Percentiles rank a stretch among this genome's conserved stretches.
Conservation (phyloP, 1,284 basidiomycete species). For the Gymnopus androsaceus region DNA sequence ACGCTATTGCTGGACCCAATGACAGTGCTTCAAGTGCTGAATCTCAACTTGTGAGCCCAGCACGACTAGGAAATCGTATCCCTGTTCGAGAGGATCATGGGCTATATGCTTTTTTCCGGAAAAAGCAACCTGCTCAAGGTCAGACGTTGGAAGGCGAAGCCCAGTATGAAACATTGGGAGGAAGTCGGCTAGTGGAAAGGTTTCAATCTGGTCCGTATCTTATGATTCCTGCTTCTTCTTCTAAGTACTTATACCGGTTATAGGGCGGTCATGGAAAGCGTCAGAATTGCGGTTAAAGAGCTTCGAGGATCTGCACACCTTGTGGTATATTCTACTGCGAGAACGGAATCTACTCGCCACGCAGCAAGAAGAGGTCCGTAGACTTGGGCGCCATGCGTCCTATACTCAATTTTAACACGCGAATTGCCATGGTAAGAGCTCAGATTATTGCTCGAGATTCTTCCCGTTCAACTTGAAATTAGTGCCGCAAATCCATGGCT, state of each 20-base stretch:
- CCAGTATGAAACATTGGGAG: constrained; percentile 35
- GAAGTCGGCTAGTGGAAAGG: constrained; percentile 9
- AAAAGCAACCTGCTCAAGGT: constrained; percentile 36
- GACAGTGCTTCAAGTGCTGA: neutral
- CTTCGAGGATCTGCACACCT: constrained; percentile 88
- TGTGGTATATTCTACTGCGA: constrained; percentile 89
- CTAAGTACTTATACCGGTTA: neutral
- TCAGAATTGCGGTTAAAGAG: constrained; percentile 85
- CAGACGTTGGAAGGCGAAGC: constrained; percentile 31
- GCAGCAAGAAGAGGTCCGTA: constrained; percentile 76
- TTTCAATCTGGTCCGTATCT: constrained; percentile 14
- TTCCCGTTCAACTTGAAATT: constrained; percentile 2
- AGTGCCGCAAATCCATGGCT: constrained; percentile 97
- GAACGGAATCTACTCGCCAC: constrained; percentile 89
- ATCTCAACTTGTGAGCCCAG: neutral
- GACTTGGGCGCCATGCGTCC: constrained; percentile 48
- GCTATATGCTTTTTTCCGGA: constrained; percentile 74
- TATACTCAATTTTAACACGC: constrained; percentile 28
- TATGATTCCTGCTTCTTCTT: constrained; percentile 1
- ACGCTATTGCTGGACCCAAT: constrained; percentile 2
- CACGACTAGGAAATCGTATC: constrained; percentile 21
- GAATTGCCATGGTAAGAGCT: constrained; percentile 13
- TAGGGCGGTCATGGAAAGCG: constrained; percentile 88
- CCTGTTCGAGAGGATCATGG: constrained; percentile 59
- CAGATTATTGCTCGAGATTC: neutral